phyloP scores from a whole-genome alignment of 1,139 yeast species.

The Geotrichum aggregatum region DNA sequence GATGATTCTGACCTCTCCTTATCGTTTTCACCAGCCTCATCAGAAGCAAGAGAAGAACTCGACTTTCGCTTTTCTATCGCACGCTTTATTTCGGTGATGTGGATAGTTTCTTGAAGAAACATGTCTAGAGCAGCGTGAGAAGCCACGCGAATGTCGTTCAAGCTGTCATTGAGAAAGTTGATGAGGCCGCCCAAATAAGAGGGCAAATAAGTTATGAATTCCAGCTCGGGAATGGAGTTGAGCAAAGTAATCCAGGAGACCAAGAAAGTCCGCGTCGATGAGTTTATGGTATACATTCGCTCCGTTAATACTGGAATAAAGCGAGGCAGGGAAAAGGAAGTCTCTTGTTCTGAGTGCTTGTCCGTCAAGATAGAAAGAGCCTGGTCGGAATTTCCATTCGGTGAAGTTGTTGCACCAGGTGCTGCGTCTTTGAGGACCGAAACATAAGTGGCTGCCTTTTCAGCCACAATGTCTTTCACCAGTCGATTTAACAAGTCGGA shows the following conservation, averaged over 20 bases:
- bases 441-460: slow-evolving; percentile 85
- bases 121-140: slow-evolving; percentile 74
- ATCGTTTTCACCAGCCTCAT: neutral
- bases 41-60: neutral
- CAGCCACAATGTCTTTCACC: slow-evolving; percentile 91
- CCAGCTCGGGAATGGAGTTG: slow-evolving; percentile 89
- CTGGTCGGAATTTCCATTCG: slow-evolving; percentile 17
- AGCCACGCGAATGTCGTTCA: slow-evolving; percentile 80
- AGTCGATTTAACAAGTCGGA: slow-evolving; percentile 89
- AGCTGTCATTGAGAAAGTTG: slow-evolving; percentile 74
- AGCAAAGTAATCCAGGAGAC: slow-evolving; percentile 89
- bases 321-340: slow-evolving; percentile 79
- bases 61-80: slow-evolving; percentile 25
- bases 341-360: slow-evolving; percentile 34
- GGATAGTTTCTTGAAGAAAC: slow-evolving; percentile 73
- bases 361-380: slow-evolving; percentile 25
- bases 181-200: slow-evolving; percentile 83
- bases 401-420: slow-evolving; percentile 40
- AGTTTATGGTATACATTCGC: slow-evolving; percentile 86
- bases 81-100: slow-evolving; percentile 64
- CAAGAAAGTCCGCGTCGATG: slow-evolving; percentile 84
- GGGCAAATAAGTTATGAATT: slow-evolving; percentile 80
- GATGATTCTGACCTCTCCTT: neutral
- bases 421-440: slow-evolving; percentile 60
- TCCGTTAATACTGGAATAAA: slow-evolving; percentile 88